Evolutionary conservation across 768 basidiomycete genomes (phyloP), one percentile per base, ranked within the genome.

Genomic region (Mycena filopes): DNA sequence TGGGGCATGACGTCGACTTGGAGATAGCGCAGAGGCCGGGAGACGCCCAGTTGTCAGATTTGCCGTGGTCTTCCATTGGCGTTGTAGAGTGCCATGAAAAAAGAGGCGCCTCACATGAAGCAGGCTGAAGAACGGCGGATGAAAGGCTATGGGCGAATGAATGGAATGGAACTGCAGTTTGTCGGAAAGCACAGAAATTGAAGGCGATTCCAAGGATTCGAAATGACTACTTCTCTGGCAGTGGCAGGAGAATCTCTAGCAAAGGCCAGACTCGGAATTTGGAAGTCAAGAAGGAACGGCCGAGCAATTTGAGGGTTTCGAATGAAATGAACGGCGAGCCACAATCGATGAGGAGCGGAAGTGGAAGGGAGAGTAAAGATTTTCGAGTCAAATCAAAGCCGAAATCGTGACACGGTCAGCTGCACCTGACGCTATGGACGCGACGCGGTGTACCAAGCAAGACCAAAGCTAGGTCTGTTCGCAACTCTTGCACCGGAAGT

Each of bases 101-200:
- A 36, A 25, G 56, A 38, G 45, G 18, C 40, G 42, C 13, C 23
- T 13, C 26, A 7, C 8, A 21, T 16, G 55, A 26, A n/a, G n/a
- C n/a, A n/a, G n/a, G 23, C 23, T 18, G 31, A 15, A n/a, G 29
- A 18, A 21, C 3, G 15, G 13, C 18, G 26, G 21, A 47, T 47
- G 33, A 57, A 57, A 57, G 55, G 23, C 45, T 47, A 40, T 46
- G 20, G 43, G 36, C 33, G 38, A 26, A 57, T 57, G 56, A 57
- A 57, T 46, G 55, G 45, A 46, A 57, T 29, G 21, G 21, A 33
- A 21, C 31, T 36, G n/a, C 49, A 50, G 9, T 4, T 33, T 33
- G 29, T 49, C 21, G 11, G 41, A 51, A 20, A 18, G 25, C n/a
- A n/a, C 28, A 33, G 33, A 50, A 33, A 4, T 38, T 38, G 50